Conservation (phyloP, 176 grass and related monocot species). For the Avena insularis region DNA sequence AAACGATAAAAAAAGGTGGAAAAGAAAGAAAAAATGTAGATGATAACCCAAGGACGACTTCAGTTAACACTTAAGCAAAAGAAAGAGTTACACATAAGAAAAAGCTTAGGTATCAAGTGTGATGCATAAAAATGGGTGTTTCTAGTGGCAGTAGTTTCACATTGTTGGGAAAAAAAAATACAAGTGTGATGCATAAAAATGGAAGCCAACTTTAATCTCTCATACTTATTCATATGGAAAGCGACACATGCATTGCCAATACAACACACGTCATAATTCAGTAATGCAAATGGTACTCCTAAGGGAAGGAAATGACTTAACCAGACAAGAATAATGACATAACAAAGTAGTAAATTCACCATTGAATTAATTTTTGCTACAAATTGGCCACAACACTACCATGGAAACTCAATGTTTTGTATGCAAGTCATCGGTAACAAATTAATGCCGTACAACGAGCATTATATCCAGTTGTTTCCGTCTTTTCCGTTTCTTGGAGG, state of each 20-base stretch:
- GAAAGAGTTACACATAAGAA: background rate
- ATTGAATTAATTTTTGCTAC: background rate
- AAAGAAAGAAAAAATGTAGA: background rate
- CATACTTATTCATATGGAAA: background rate
- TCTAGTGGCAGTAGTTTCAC: background rate
- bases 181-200: background rate
- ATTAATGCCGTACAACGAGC: background rate
- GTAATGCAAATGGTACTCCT: background rate
- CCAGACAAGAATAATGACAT: background rate
- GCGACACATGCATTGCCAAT: background rate
- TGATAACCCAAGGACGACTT: background rate
- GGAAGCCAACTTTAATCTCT: background rate
- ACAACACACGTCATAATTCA: background rate
- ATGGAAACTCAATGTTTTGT: background rate
- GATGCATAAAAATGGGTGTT: background rate
- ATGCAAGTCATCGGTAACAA: background rate
- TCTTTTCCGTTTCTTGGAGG: background rate
- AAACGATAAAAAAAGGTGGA: background rate
- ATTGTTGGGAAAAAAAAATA: background rate
- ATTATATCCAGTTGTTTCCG: background rate
- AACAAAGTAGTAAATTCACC: background rate
- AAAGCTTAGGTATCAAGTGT: background rate
- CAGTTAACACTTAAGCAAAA: background rate
- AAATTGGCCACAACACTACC: background rate
- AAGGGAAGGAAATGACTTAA: background rate